Base-by-base conservation (phyloP, 169 alveolate genomes). In the Theileria annulata region DNA sequence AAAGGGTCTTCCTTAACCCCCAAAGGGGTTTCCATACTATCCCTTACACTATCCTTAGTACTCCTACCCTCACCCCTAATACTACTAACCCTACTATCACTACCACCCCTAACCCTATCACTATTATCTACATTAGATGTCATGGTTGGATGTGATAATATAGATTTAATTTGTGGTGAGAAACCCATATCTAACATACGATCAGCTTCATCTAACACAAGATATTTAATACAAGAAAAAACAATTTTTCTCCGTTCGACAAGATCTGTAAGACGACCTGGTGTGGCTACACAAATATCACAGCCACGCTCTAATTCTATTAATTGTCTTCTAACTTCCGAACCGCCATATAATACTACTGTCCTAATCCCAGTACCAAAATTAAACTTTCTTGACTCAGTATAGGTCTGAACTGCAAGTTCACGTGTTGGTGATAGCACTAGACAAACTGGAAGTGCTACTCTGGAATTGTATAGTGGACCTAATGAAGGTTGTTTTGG, bases 131-230 rank as follows among this genome's bases (percentile, higher is more conserved):
- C 8, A 8, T 8, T 21, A 47, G 80, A 80, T 25, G 96, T 95
- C 96, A 93, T 93, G 63, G 80, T 89, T 54, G 87, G 88, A 56
- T 94, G 90, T 62, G 90, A 88, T 59, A 95, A 95, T 31, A 94
- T 89, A 47, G 86, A 79, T 68, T 95, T 86, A 28, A 94, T 94
- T 72, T 95, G 96, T 28, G 97, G 97, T 66, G 96, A 97, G 88
- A 96, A 96, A 25, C 99, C 99, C 98, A 96, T 95, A 80, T 96
- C 99, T 48, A 95, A 75, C 97, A 95, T 94, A 78, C 98, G 87
- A 85, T 96, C 99, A 19, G 98, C 99, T 91, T 96, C 99, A 80
- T 96, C 99, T 33, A 96, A 69, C 28, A 96, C 96, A 58, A 96
- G 87, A 87, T 87, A 95, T 56, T 93, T 90, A 9, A 95, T 92